phyloP scores from a whole-genome alignment of 306 rosid genomes.

The Cucumis cinereus region DNA sequence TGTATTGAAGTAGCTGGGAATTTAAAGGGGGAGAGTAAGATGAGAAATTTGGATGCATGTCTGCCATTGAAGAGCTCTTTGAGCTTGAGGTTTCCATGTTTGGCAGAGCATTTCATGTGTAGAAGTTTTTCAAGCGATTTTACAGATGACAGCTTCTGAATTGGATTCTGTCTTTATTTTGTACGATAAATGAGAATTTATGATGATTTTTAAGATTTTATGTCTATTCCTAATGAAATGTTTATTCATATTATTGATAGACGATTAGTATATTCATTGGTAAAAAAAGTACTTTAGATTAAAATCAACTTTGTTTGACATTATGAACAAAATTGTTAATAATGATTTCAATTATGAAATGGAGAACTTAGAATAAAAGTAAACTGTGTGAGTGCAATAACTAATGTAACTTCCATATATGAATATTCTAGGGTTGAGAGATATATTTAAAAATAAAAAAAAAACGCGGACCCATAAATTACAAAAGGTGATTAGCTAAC shows the following conservation, averaged over 20 bases:
- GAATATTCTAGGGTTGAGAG: not conserved
- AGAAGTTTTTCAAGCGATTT: not conserved
- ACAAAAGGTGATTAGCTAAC: not conserved
- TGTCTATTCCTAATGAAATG: too few relatives aligned
- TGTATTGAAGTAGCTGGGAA: constrained; percentile 31
- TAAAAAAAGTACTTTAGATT: too few relatives aligned
- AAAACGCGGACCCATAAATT: not conserved
- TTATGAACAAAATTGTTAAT: not conserved
- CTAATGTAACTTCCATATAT: not conserved
- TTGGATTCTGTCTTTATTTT: not conserved
- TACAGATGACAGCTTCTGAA: not conserved
- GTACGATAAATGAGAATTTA: too few relatives aligned
- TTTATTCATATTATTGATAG: too few relatives aligned
- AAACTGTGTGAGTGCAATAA: not conserved
- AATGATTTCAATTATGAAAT: not conserved
- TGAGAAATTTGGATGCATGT: not conserved
- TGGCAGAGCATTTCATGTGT: not conserved
- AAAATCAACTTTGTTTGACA: too few relatives aligned
- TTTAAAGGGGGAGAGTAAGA: constrained; percentile 25
- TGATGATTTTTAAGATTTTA: too few relatives aligned
- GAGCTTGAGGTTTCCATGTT: not conserved
- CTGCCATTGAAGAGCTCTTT: not conserved
- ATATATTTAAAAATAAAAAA: not conserved
- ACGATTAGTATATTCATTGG: too few relatives aligned
- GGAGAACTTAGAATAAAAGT: not conserved